These are phyloP conservation scores for Pseudomonodictys pantanalensis DNA, from an alignment of 495 filamentous ascomycete genomes.

Conservation along the genomic window DNA sequence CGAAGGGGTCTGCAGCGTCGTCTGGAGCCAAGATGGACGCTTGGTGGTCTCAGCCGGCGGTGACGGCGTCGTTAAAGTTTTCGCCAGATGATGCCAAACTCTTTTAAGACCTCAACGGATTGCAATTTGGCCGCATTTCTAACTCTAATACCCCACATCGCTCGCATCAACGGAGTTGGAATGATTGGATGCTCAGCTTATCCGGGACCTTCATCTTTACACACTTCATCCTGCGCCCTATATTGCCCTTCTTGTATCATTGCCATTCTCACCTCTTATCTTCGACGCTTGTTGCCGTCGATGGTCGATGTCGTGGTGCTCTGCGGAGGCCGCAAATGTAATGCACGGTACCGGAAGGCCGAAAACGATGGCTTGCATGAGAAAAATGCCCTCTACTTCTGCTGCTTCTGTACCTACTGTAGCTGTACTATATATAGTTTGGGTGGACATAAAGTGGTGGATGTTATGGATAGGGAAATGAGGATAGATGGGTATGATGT, in stretches of 20 bases:
- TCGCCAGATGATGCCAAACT: conserved; percentile 55
- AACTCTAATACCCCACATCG: neutral
- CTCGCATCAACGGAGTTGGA: neutral
- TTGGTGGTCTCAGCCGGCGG: conserved; percentile 94
- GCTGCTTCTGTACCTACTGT: neutral
- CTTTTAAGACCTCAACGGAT: neutral
- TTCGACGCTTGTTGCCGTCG: neutral
- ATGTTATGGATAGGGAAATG: too few relatives aligned
- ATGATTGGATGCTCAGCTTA: too few relatives aligned
- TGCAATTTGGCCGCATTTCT: neutral
- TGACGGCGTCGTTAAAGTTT: conserved; percentile 97
- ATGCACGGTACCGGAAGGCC: conserved; percentile 19
- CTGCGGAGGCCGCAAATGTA: too few relatives aligned
- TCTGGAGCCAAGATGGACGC: conserved; percentile 90
- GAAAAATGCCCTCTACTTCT: neutral
- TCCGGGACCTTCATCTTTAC: too few relatives aligned
- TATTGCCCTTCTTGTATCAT: conserved; percentile 32
- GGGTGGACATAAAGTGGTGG: too few relatives aligned
- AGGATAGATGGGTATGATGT: too few relatives aligned
- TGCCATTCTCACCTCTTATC: conserved; percentile 15
- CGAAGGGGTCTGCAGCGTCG: conserved; percentile 87
- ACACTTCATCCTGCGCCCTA: too few relatives aligned
- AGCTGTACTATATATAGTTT: conserved; percentile 12
- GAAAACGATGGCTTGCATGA: neutral
- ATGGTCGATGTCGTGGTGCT: too few relatives aligned